Evolutionary conservation across 2,329 filamentous ascomycete species (phyloP).

Genomic region (Teratosphaeria pseudoeucalypti): DNA sequence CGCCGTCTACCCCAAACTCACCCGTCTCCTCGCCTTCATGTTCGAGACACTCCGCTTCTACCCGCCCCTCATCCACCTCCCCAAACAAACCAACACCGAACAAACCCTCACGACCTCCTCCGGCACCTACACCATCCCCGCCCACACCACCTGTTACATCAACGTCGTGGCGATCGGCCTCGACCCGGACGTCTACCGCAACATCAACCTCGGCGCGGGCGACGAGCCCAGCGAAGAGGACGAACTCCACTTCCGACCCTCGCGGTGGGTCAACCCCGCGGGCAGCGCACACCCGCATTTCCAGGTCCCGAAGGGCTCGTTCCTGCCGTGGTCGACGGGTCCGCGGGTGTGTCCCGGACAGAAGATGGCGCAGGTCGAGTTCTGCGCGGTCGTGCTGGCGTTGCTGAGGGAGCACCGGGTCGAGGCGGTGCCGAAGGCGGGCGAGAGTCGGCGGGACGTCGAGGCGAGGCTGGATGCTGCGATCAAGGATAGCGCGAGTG

Average conservation of each 20-base stretch:
- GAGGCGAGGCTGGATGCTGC: slow-evolving; percentile 12
- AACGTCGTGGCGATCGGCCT: slow-evolving; percentile 25
- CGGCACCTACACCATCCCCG: slow-evolving; percentile 23
- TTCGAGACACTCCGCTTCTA: slow-evolving; percentile 38
- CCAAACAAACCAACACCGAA: slow-evolving; percentile 21
- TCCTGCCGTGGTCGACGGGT: slow-evolving; percentile 39
- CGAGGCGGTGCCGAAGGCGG: slow-evolving; percentile 11
- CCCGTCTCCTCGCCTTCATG: slow-evolving; percentile 40
- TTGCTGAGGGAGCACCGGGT: slow-evolving; percentile 20
- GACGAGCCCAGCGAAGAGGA: slow-evolving; percentile 14
- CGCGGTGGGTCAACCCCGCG: slow-evolving; percentile 29
- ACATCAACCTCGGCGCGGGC: slow-evolving; percentile 10
- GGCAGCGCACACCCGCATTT: slow-evolving; percentile 16
- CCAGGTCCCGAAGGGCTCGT: slow-evolving; percentile 32
- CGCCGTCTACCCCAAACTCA: slow-evolving; percentile 33
- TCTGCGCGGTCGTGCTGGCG: slow-evolving; percentile 36
- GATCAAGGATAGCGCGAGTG: slow-evolving; percentile 14
- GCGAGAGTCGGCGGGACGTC: slow-evolving; percentile 8
- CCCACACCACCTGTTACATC: slow-evolving; percentile 27
- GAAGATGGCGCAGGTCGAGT: slow-evolving; percentile 48
- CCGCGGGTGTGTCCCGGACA: slow-evolving; percentile 43
- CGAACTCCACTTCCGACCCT: slow-evolving; percentile 28
- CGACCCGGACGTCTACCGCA: slow-evolving; percentile 12
- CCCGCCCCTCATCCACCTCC: slow-evolving; percentile 29
- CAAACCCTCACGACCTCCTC: slow-evolving; percentile 23